Conservation (phyloP, 805 yeast genomes). For the Sporopachydermia lactativora region DNA sequence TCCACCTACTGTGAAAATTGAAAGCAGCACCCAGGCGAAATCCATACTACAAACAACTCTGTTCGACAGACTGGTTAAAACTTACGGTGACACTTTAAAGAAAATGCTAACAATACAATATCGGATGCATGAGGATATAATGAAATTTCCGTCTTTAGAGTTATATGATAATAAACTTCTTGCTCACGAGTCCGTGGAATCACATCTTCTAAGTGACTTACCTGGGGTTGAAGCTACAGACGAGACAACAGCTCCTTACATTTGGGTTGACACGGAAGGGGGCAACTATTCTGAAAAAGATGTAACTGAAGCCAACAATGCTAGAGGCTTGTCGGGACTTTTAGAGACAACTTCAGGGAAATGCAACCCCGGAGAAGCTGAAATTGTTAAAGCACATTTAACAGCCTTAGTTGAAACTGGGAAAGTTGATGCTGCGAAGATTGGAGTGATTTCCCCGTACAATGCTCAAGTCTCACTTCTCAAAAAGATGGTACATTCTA, state of each 20-base stretch:
- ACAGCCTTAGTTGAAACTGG: constrained; percentile 26
- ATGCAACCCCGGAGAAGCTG: constrained; percentile 64
- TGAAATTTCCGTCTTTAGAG: constrained; percentile 59
- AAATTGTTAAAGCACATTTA: constrained; percentile 45
- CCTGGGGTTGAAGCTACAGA: constrained; percentile 34
- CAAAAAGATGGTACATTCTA: constrained; percentile 27
- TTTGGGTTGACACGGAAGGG: constrained; percentile 93
- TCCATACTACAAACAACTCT: constrained; percentile 46
- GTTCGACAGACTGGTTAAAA: constrained; percentile 61
- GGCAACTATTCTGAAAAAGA: constrained; percentile 61
- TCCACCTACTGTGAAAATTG: constrained; percentile 76
- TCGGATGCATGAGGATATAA: constrained; percentile 69
- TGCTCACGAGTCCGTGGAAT: constrained; percentile 47
- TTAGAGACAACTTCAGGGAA: constrained; percentile 33
- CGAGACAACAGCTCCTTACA: constrained; percentile 37
- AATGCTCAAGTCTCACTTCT: constrained; percentile 68
- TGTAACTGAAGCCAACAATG: constrained; percentile 17
- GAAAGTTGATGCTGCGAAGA: constrained; percentile 40
- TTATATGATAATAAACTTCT: constrained; percentile 49
- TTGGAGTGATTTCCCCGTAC: constrained; percentile 87
- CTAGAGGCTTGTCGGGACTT: constrained; percentile 9
- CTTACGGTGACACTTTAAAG: constrained; percentile 32
- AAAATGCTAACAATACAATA: constrained; percentile 66
- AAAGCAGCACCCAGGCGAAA: constrained; percentile 26
- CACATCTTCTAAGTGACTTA: constrained; percentile 40